Base-by-base conservation (phyloP, 78 protist genomes). In the Dictyostelium intermedium region DNA sequence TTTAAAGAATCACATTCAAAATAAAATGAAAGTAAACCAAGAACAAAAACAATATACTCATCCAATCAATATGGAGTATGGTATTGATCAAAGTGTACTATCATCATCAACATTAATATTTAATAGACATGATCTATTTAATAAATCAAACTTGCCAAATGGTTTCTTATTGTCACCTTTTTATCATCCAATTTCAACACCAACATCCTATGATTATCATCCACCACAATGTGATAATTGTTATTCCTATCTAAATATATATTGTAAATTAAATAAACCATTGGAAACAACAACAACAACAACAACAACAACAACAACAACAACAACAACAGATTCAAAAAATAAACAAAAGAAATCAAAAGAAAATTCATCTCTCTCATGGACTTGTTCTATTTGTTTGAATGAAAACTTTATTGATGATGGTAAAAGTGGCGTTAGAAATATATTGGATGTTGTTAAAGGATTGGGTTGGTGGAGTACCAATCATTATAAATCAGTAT, bases 401-500 rank as follows among this genome's bases (percentile, higher is more conserved):
- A 18, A 41, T 20, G 20, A 9, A 9, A 89, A 89, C 47, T 1
- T 5, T 0, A 89, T 89, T 50, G 93, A 87, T 79, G 74, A 79
- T 32, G 93, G 93, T 23, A 79, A 37, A 60, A 50, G 47, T 25
- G 93, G 93, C 13, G 86, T 89, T 13, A 83, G 94, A 76, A 79
- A 56, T 13, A 80, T 80, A 35, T 56, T 37, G 39, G 93, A 87
- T 2, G 85, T 87, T 20, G 72, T 61, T 23, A 72, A 77, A 34
- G 93, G 93, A 8, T n/a, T 69, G 6, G 94, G 94, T 14, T 89
- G 94, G 94, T 89, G 94, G 94, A 82, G 41, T 53, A 78, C 93
- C 7, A 41, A 78, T 27, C 69, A 47, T 37, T 89, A 66, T 35
- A 80, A 80, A 45, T 41, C 66, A 30, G 87, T 80, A 39, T 50